Evolutionary conservation across 2,329 filamentous ascomycete genomes (phyloP), one percentile per base, ranked within the genome.

Genomic region (Camptophora hylomeconis): DNA sequence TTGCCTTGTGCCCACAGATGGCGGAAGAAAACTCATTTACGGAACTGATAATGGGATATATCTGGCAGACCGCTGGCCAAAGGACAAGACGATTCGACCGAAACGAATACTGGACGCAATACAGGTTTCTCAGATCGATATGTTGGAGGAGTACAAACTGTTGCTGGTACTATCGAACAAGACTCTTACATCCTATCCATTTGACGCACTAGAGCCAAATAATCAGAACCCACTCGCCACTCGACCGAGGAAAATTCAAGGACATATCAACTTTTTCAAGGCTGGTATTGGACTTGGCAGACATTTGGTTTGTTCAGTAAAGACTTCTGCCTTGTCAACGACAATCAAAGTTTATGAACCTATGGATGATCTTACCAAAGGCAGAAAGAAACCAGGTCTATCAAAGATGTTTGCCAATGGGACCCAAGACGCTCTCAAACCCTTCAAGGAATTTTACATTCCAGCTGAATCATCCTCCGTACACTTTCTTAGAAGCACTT

Each of bases 291-390:
- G 89, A 50, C 69, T 94, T 35, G 86, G 89, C 18, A 73, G 89
- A 38, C 89, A 95, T 51, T 66, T 98, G 30, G 89, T 98, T 17
- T 95, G 87, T 58, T 92, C 83, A 44, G 89, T 95, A 48, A 95
- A 93, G 62, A 92, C 83, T 21, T 87, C 80, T 11, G 81, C 86
- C 3, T 63, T 95, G 17, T 93, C 83, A 29, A 92, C 83, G 9
- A 95, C 87, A 2, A 93, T 98, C 63, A 95, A 95, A 58, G 89
- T 95, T n/a, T 95, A 83, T 56, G 87, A 98, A 58, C 89, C 89
- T 1, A 93, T 92, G 58, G 89, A 95, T 51, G 80, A 83, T 38
- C 79, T 92, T 67, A 78, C 80, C 31, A 89, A 86, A 61, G 82
- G 81, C 34, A 92, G 89, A 63, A 94, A 92, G 62, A 92, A 93